These are phyloP conservation scores for Lactuca saligna DNA, from an alignment of 129 eudicot species.

Conservation along the genomic window DNA sequence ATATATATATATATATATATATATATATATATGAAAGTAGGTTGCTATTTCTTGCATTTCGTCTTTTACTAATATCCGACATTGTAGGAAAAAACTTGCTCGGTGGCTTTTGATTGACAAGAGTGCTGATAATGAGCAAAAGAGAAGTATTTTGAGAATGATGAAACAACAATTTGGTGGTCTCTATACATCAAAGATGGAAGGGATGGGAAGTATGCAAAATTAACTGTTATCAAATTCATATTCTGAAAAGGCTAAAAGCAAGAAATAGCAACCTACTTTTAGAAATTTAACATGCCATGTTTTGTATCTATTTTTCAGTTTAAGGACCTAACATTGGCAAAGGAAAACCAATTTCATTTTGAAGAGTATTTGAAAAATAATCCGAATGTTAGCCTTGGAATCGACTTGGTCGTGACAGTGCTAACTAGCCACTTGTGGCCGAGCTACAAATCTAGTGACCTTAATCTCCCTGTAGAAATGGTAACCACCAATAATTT, in stretches of 20 bases:
- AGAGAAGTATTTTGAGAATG: constrained; percentile 85
- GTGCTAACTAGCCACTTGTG: constrained; percentile 84
- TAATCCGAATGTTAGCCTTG: constrained; percentile 54
- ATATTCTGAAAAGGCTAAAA: too few species aligned
- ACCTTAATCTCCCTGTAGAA: constrained; percentile 79
- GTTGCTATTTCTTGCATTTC: too few species aligned
- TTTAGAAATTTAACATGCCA: neutral
- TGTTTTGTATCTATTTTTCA: constrained; percentile 29
- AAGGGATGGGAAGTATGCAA: constrained; percentile 69
- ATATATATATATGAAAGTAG: too few species aligned
- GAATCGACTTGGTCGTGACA: constrained; percentile 82
- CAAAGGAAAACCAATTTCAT: constrained; percentile 76
- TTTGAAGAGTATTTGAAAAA: constrained; percentile 70
- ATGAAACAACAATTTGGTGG: constrained; percentile 96
- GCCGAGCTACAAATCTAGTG: constrained; percentile 93
- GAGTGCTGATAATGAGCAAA: constrained; percentile 94
- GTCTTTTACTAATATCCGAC: neutral
- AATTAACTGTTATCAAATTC: too few species aligned
- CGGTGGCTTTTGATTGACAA: constrained; percentile 82
- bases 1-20: too few species aligned
- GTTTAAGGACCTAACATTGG: constrained; percentile 85
- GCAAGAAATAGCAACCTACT: neutral
- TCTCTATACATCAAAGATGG: constrained; percentile 93
- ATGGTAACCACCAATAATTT: too few species aligned
- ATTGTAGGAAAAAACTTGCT: constrained; percentile 78